Evolutionary conservation across 805 yeast species (phyloP).

Genomic region (Yamadazyma ubonensis): DNA sequence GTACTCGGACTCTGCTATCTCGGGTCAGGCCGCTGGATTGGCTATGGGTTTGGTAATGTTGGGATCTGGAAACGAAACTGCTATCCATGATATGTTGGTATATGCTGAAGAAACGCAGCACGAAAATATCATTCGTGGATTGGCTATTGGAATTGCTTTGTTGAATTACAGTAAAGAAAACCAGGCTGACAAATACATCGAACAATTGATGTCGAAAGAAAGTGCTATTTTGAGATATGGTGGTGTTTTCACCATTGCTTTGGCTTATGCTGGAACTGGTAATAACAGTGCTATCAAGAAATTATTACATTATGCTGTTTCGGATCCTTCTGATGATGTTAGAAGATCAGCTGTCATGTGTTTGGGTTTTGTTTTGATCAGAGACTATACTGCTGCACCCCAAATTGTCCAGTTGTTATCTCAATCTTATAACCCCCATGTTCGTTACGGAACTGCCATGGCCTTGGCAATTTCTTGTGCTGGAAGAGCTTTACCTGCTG

Average conservation of each 20-base stretch:
- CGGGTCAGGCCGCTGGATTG: slow-evolving; percentile 95
- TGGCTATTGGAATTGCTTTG: slow-evolving; percentile 85
- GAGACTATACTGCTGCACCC: slow-evolving; percentile 92
- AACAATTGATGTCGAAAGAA: slow-evolving; percentile 66
- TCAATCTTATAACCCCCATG: slow-evolving; percentile 96
- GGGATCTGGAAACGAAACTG: slow-evolving; percentile 76
- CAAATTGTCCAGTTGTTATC: slow-evolving; percentile 89
- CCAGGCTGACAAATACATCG: slow-evolving; percentile 68
- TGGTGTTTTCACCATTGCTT: slow-evolving; percentile 89
- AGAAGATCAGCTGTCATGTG: slow-evolving; percentile 94
- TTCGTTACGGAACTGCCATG: slow-evolving; percentile 96
- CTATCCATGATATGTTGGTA: slow-evolving; percentile 74
- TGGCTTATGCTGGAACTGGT: slow-evolving; percentile 97
- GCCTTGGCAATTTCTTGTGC: slow-evolving; percentile 98
- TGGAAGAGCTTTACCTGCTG: slow-evolving; percentile 84
- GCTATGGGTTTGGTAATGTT: slow-evolving; percentile 96
- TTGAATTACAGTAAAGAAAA: slow-evolving; percentile 85
- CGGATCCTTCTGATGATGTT: slow-evolving; percentile 94
- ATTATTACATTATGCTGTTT: slow-evolving; percentile 88
- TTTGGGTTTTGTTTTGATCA: slow-evolving; percentile 84
- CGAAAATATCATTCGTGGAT: slow-evolving; percentile 91
- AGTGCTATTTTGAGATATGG: slow-evolving; percentile 89
- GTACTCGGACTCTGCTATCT: slow-evolving; percentile 86
- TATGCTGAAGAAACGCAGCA: slow-evolving; percentile 96
- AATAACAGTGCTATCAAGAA: slow-evolving; percentile 83